Evolutionary conservation across 2,329 filamentous ascomycete genomes (phyloP), one percentile per base, ranked within the genome.

Genomic region (Achaetomium macrosporum): DNA sequence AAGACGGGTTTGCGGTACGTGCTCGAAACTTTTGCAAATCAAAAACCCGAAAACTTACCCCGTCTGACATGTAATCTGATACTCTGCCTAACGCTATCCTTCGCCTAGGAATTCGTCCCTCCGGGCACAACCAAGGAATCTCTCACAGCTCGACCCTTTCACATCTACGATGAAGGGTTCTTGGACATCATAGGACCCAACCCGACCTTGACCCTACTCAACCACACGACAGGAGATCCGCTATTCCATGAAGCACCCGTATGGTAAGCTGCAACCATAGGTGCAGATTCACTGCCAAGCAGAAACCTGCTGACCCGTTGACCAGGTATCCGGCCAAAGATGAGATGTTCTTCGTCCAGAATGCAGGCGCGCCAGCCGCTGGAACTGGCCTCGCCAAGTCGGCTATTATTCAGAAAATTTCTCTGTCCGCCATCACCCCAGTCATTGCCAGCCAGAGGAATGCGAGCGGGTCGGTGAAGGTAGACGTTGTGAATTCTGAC

Each of bases 211-310:
- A 77, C 77, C 1, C 64, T 78, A 13, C 70, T 79, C 8, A 76
- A 74, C 1, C 66, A 71, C 5, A 69, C 73, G 0, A 70, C 67
- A 0, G 65, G 63, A 0, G 69, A 78, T 43, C 76, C 75, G 0
- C 59, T 78, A 5, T 82, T 78, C 42, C 79, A 82, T 50, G 79
- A 82, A 58, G 78, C 78, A 7, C 75, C 78, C 10, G 71, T 78
- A 0, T 82, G 76, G 75, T 74, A 72, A 66, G 60, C 30, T 19
- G 7, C 16, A 12, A 15, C 20, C 25, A 25, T 25, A 7, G 25
- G 25, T 31, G n/a, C 6, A 31, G 5, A 8, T 19, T 30, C n/a
- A 42, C 41, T 16, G 12, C n/a, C 17, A 45, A n/a, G 8, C 13
- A 17, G 25, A 13, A n/a, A 37, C 35, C 8, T 16, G 13, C 31